phyloP scores from a whole-genome alignment of 225 moss, liverwort and hornwort species.

The Physcomitrellopsis africana region DNA sequence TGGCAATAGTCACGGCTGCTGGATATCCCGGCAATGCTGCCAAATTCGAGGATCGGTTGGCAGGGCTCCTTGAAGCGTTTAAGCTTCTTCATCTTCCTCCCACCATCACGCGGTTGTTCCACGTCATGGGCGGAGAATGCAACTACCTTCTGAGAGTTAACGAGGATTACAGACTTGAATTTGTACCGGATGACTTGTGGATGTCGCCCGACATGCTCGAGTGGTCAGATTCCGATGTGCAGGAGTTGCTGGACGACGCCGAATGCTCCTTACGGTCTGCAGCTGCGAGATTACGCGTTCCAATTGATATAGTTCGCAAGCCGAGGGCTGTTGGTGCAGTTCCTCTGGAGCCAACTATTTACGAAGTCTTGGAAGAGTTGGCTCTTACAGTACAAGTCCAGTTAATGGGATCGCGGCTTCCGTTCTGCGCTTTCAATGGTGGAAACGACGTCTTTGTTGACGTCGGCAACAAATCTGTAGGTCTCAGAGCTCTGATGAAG shows the following conservation, averaged over 20 bases:
- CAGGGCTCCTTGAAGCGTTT: conserved; percentile 83
- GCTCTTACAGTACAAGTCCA: conserved; percentile 89
- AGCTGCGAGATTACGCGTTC: conserved; percentile 67
- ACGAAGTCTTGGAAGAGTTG: conserved; percentile 94
- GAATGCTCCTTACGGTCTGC: conserved; percentile 72
- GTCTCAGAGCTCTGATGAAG: conserved; percentile 83
- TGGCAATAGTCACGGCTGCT: conserved; percentile 93
- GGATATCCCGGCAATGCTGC: conserved; percentile 85
- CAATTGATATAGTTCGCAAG: conserved; percentile 79
- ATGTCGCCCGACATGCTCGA: conserved; percentile 82
- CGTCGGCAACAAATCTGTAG: conserved; percentile 88
- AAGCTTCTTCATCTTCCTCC: conserved; percentile 60
- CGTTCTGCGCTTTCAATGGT: conserved; percentile 94
- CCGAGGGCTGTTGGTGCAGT: conserved; percentile 89
- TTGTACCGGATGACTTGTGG: conserved; percentile 73
- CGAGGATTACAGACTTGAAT: conserved; percentile 72
- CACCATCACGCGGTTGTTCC: conserved; percentile 68
- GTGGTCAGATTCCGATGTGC: conserved; percentile 72
- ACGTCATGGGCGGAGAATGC: conserved; percentile 95
- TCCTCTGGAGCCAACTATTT: conserved; percentile 83
- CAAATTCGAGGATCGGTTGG: conserved; percentile 74
- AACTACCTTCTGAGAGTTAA: conserved; percentile 88
- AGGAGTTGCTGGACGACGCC: conserved; percentile 68
- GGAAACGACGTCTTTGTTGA: conserved; percentile 75
- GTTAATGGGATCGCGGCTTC: conserved; percentile 72